Evolutionary conservation across 441 rosid species (phyloP), one percentile per base, ranked within the genome.

Genomic region (Kokia cookei): DNA sequence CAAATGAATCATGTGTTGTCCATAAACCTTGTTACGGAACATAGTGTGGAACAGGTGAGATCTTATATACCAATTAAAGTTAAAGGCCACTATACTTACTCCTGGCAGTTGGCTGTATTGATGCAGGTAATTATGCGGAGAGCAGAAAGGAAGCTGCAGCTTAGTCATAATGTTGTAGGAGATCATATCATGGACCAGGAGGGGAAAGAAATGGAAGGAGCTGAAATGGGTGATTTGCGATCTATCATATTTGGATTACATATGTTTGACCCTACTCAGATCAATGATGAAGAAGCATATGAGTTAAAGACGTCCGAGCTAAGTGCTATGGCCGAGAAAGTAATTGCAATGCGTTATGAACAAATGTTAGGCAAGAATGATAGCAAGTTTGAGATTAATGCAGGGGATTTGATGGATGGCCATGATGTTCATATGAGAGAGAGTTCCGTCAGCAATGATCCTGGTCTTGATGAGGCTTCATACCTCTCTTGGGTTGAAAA

Each of bases 401-500:
- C 84, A 14, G 75, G 68, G 69, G 86, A 84, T 76, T 55, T 78
- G 69, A 64, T 76, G 72, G 73, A 79, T n/a, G 78, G 74, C 13
- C 26, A 35, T 42, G 78, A 78, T 50, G 37, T 72, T 66, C 35
- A 70, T 32, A 63, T 26, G 69, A 84, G 75, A 64, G 72, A 48
- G 67, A 82, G 86, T 73, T 71, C 86, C 61, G 73, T 45, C 11
- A 55, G 42, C 79, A 72, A 79, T 76, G 79, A 89, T 77, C 79
- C 93, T 69, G 89, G 83, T 86, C 86, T 92, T 80, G 94, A 91
- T 76, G 98, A 94, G 84, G 93, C 89, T 79, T 88, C 94, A 35
- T 94, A 93, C 86, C 89, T 83, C 50, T 82, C 90, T 63, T 93
- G 99, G 99, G 87, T 93, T 83, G 91, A 90, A 83, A 91, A 89